These are phyloP conservation scores for Hibiscus mutabilis DNA, from an alignment of 345 rosid species.

Conservation along the genomic window DNA sequence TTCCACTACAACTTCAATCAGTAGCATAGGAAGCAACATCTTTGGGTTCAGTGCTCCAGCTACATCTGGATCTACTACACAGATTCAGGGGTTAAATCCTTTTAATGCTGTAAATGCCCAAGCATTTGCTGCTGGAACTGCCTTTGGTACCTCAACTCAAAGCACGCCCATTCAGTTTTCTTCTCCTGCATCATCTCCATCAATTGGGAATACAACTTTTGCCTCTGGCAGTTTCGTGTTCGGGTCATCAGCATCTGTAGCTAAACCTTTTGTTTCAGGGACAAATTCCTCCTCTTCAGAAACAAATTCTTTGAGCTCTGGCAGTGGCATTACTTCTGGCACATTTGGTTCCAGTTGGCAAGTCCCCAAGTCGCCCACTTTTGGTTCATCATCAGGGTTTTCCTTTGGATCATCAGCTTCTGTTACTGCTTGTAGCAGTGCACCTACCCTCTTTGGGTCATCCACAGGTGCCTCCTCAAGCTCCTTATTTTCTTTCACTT, in stretches of 20 bases:
- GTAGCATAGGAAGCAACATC: slow-evolving; percentile 23
- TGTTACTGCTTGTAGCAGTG: slow-evolving; percentile 19
- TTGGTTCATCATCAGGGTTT: slow-evolving; percentile 35
- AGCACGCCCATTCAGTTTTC: slow-evolving; percentile 44
- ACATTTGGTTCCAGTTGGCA: slow-evolving; percentile 55
- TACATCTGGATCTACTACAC: slow-evolving; percentile 30
- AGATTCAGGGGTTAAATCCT: slow-evolving; percentile 39
- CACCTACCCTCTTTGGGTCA: slow-evolving; percentile 45
- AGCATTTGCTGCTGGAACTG: slow-evolving; percentile 37
- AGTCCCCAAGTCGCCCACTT: slow-evolving; percentile 34
- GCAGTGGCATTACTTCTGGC: slow-evolving; percentile 27
- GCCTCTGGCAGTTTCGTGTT: slow-evolving; percentile 26
- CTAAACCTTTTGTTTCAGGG: slow-evolving; percentile 36
- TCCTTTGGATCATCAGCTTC: slow-evolving; percentile 47
- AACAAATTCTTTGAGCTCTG: slow-evolving; percentile 36
- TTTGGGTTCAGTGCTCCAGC: slow-evolving; percentile 46
- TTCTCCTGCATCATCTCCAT: slow-evolving; percentile 42
- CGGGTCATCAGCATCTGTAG: slow-evolving; percentile 38
- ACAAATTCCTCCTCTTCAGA: slow-evolving; percentile 30
- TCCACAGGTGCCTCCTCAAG: slow-evolving; percentile 36
- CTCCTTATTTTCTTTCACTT: slow-evolving; percentile 42
- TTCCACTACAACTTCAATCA: slow-evolving; percentile 20
- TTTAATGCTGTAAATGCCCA: slow-evolving; percentile 34
- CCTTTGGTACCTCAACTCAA: slow-evolving; percentile 38
- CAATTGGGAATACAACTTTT: slow-evolving; percentile 16